These are phyloP conservation scores for Chromera velia DNA, from an alignment of 73 alveolate species.

Conservation along the genomic window DNA sequence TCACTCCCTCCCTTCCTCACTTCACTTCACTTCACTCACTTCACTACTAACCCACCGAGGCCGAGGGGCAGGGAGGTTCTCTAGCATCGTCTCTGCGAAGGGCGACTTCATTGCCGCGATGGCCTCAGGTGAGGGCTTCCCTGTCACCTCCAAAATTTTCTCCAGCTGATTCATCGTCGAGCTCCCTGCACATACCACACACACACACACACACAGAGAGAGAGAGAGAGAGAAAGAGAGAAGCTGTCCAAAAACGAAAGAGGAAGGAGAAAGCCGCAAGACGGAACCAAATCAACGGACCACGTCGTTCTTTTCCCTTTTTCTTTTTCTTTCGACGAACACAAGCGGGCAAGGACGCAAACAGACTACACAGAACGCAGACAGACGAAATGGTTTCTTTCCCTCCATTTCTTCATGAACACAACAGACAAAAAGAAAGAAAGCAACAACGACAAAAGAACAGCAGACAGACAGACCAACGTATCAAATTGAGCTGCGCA, in stretches of 20 bases:
- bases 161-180: conserved; percentile 67
- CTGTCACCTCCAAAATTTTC: conserved; percentile 61
- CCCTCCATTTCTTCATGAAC: too few species aligned
- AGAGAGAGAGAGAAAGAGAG: not conserved
- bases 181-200: conserved; percentile 54
- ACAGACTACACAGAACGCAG: too few species aligned
- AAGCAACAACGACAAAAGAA: too few species aligned
- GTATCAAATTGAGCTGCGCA: too few species aligned
- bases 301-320: too few species aligned
- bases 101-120: conserved; percentile 59
- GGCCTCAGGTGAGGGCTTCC: conserved; percentile 54
- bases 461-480: too few species aligned
- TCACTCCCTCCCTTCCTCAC: not conserved
- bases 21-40: too few species aligned
- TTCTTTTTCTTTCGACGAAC: too few species aligned
- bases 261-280: not conserved
- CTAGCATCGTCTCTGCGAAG: conserved; percentile 63
- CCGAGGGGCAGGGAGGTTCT: conserved; percentile 5
- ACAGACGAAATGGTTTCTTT: not conserved
- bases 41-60: not conserved
- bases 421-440: too few species aligned
- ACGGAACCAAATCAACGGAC: not conserved
- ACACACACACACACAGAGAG: not conserved
- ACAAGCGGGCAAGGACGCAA: too few species aligned
- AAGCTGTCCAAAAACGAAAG: not conserved